Evolutionary conservation across 192 early-diverging fungal genomes (phyloP), one percentile per base, ranked within the genome.

Genomic region (Entophlyctis luteolus): DNA sequence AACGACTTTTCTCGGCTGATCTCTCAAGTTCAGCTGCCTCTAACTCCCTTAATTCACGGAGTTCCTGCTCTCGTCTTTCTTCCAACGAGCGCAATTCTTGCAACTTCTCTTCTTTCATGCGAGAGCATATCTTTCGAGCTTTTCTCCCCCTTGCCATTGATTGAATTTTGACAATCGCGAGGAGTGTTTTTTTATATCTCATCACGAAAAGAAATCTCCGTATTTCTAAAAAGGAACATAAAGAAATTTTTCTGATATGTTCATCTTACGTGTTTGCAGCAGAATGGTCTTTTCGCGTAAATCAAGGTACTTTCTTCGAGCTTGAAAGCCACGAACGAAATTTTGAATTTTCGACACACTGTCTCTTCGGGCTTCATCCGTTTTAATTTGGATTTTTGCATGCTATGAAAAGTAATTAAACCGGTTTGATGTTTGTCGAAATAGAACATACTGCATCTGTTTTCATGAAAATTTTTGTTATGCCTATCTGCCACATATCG

Each of bases 391-490:
- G 2, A 83, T 36, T 42, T 54, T 46, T 0, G 33, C 50, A 32
- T 70, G 48, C 78, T 79, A 18, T 0, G 10, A 38, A 39, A 63
- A 23, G 56, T 0, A 0, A 70, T 34, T 12, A 22, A 20, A 25
- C 2, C 8, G 3, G 5, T 27, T 20, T 5, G 53, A 68, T 2
- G 20, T n/a, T 12, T 18, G 33, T n/a, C 45, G 31, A 18, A 35
- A 59, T 16, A 49, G 2, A 10, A 50, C 27, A 16, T 72, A 80
- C 79, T 4, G 70, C 65, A 36, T 78, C 78, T 45, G 56, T 35
- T 56, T 71, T 72, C 34, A 84, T 33, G 49, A 84, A 84, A 4
- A 84, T 46, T 57, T 84, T 84, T 10, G 82, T 77, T 37, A 77
- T 72, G 14, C 82, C 82, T 3, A 48, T 27, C 55, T 84, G 82